Evolutionary conservation across 345 rosid genomes (phyloP).

Genomic region (Bruguiera gymnorhiza): DNA sequence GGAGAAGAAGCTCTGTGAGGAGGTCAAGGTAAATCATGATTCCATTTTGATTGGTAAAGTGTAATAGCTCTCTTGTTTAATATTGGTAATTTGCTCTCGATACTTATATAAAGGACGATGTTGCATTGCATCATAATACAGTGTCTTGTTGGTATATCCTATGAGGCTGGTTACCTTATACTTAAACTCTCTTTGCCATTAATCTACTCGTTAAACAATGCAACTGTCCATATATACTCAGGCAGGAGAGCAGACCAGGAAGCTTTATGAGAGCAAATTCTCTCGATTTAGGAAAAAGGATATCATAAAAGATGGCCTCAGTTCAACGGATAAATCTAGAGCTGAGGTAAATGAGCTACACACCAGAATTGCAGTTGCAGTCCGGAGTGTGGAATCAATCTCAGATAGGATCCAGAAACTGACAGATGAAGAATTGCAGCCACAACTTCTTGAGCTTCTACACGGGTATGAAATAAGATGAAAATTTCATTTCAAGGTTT

Average conservation of each 20-base stretch:
- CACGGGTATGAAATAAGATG: constrained; percentile 31
- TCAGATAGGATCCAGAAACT: constrained; percentile 39
- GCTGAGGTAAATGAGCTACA: constrained; percentile 28
- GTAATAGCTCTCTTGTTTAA: neutral
- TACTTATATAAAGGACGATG: neutral
- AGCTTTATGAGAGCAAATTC: constrained; percentile 31
- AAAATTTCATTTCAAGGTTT: neutral
- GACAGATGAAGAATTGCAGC: constrained; percentile 47
- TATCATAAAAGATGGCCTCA: constrained; percentile 7
- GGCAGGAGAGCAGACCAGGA: constrained; percentile 40
- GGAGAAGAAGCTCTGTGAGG: constrained; percentile 48
- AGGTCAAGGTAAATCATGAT: constrained; percentile 37
- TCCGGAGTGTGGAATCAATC: constrained; percentile 37
- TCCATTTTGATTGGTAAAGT: neutral
- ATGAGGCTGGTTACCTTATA: neutral
- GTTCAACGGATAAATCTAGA: constrained; percentile 25
- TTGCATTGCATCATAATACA: neutral
- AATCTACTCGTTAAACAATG: constrained; percentile 3
- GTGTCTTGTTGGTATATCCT: neutral
- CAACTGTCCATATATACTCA: constrained; percentile 6
- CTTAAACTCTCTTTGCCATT: neutral
- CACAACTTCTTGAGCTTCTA: constrained; percentile 41
- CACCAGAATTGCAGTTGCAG: constrained; percentile 32
- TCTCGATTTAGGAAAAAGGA: constrained; percentile 13
- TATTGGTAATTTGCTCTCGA: neutral